These are phyloP conservation scores for Wickerhamomyces rabaulensis DNA, from an alignment of 805 yeast genomes.

Conservation along the genomic window DNA sequence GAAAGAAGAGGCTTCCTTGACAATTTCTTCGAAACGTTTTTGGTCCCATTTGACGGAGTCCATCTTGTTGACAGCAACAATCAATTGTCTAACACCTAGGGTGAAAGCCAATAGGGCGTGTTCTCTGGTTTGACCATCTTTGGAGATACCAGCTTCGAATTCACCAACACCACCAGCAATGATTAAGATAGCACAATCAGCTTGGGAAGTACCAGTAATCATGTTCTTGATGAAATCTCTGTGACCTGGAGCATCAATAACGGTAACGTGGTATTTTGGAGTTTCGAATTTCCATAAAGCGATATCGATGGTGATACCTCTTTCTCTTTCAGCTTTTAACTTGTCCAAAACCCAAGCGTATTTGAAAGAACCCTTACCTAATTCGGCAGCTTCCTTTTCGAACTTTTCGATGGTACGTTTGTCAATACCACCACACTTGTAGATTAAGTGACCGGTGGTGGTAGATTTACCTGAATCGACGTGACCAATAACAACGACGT, in stretches of 20 bases:
- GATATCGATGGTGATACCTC: constrained; percentile 95
- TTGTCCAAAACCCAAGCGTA: constrained; percentile 97
- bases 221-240: constrained; percentile 94
- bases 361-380: constrained; percentile 97
- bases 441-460: constrained; percentile 98
- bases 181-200: constrained; percentile 88
- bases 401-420: constrained; percentile 98
- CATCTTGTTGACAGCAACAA: constrained; percentile 92
- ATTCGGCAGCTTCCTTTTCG: constrained; percentile 97
- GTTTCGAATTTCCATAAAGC: constrained; percentile 96
- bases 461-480: constrained; percentile 99
- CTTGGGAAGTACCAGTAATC: constrained; percentile 95
- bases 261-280: constrained; percentile 90
- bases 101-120: constrained; percentile 90
- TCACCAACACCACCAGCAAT: constrained; percentile 94
- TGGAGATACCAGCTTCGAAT: constrained; percentile 94
- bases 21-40: constrained; percentile 72
- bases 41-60: constrained; percentile 87
- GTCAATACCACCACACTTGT: constrained; percentile 99
- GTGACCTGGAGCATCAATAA: constrained; percentile 95
- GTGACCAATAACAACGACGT: constrained; percentile 99
- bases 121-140: constrained; percentile 95
- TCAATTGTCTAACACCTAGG: constrained; percentile 83
- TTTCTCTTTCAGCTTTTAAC: constrained; percentile 94
- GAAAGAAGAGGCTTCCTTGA: constrained; percentile 76